Conservation (phyloP, 768 basidiomycete species). For the Termitomyces sp. region DNA sequence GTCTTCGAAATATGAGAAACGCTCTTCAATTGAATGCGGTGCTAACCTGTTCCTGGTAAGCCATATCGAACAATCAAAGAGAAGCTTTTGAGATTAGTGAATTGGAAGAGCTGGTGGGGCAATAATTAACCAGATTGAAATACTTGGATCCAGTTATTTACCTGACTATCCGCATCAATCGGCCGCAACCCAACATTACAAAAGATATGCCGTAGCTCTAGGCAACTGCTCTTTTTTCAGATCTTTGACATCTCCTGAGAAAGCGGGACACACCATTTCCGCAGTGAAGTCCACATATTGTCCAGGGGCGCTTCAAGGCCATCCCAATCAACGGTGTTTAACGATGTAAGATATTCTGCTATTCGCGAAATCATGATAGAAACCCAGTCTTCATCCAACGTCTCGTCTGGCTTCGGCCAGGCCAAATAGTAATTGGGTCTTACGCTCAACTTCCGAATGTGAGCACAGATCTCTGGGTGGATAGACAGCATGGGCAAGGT, state of each 20-base stretch:
- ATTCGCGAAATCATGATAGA: conserved; percentile 27
- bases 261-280: conserved; percentile 26
- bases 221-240: conserved; percentile 27
- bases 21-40: background rate
- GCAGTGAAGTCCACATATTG: conserved; percentile 35
- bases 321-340: conserved; percentile 49
- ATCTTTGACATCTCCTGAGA: background rate
- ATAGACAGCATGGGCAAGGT: conserved; percentile 31
- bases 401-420: conserved; percentile 40
- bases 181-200: conserved; percentile 36
- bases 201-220: conserved; percentile 36
- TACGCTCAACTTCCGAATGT: conserved; percentile 38
- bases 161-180: conserved; percentile 28
- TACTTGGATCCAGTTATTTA: background rate
- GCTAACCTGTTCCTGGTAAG: conserved; percentile 30
- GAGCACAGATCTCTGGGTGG: conserved; percentile 29
- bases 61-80: conserved; percentile 44
- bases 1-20: conserved; percentile 18
- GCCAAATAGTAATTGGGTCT: conserved; percentile 49
- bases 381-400: conserved; percentile 37
- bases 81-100: conserved; percentile 37
- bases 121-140: background rate
- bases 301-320: conserved; percentile 41
- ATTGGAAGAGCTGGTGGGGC: conserved; percentile 31
- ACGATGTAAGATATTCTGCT: conserved; percentile 23